phyloP scores from a whole-genome alignment of 169 alveolate genomes.

The Perkinsus chesapeaki region DNA sequence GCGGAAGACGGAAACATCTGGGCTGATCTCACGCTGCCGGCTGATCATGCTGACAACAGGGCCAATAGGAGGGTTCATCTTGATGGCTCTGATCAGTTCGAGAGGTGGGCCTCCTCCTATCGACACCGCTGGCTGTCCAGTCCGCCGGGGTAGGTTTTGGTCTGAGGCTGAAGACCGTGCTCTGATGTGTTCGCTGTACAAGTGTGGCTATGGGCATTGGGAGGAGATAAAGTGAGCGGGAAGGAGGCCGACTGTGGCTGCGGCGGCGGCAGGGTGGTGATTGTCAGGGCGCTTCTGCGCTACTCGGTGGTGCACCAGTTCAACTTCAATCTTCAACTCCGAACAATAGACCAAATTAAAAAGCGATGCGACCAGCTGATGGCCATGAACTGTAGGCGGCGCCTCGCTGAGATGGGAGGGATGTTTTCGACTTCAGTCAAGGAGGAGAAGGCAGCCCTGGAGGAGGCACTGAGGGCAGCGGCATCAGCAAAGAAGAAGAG shows the following conservation, averaged over 20 bases:
- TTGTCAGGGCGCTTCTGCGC: neutral
- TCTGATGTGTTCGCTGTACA: neutral
- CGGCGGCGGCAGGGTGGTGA: neutral
- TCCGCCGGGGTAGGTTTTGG: neutral
- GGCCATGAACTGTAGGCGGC: neutral
- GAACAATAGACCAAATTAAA: neutral
- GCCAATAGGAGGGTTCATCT: neutral
- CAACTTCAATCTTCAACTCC: neutral
- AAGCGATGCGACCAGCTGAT: neutral
- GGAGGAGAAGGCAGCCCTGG: neutral
- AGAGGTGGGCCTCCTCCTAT: neutral
- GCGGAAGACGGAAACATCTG: neutral
- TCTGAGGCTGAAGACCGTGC: neutral
- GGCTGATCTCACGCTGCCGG: neutral
- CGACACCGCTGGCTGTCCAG: too few relatives aligned
- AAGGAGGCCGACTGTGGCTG: too few relatives aligned
- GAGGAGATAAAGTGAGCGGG: neutral
- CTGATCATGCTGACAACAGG: neutral
- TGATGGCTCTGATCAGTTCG: neutral
- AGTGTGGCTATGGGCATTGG: neutral
- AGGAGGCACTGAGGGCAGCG: neutral
- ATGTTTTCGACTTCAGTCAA: neutral
- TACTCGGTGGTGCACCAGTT: neutral
- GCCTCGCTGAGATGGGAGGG: neutral
- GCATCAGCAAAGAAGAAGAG: neutral